These are phyloP conservation scores for Epichloe sibirici DNA, from an alignment of 2,329 filamentous ascomycete species.

Conservation along the genomic window DNA sequence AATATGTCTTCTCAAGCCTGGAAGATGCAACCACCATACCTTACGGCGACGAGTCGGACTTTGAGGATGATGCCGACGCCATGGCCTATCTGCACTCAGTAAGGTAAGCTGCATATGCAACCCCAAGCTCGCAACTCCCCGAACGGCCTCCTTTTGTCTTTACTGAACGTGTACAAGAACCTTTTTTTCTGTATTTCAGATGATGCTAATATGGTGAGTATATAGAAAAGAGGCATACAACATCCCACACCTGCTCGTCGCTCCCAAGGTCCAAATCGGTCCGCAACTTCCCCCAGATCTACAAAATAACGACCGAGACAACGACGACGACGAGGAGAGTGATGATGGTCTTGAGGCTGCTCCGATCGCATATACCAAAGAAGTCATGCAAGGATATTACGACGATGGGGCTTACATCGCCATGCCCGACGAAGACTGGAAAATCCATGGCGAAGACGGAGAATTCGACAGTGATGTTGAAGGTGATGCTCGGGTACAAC, in stretches of 20 bases:
- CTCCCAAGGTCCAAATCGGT: conserved; percentile 41
- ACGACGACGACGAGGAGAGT: conserved; percentile 19
- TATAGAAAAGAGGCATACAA: conserved; percentile 60
- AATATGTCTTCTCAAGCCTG: conserved; percentile 56
- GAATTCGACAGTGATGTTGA: conserved; percentile 14
- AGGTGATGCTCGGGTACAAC: conserved; percentile 15
- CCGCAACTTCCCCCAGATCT: conserved; percentile 35
- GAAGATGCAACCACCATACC: conserved; percentile 34
- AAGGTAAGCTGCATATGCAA: conserved; percentile 37
- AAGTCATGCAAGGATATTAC: conserved; percentile 54
- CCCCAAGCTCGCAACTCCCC: not conserved
- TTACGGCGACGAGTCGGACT: conserved; percentile 47
- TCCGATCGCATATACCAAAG: conserved; percentile 32
- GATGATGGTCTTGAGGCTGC: conserved; percentile 18
- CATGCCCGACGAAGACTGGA: conserved; percentile 29
- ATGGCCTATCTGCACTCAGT: conserved; percentile 60
- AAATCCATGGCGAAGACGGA: conserved; percentile 14
- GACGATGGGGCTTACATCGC: conserved; percentile 70
- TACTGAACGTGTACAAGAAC: not conserved
- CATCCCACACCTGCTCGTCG: conserved; percentile 61
- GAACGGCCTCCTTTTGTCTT: not conserved
- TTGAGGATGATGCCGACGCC: conserved; percentile 55
- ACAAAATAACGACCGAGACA: conserved; percentile 16
- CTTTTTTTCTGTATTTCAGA: not conserved
- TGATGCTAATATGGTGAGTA: conserved; percentile 39